Base-by-base conservation (phyloP, 495 filamentous ascomycete species). In the Rostrohypoxylon terebratum region DNA sequence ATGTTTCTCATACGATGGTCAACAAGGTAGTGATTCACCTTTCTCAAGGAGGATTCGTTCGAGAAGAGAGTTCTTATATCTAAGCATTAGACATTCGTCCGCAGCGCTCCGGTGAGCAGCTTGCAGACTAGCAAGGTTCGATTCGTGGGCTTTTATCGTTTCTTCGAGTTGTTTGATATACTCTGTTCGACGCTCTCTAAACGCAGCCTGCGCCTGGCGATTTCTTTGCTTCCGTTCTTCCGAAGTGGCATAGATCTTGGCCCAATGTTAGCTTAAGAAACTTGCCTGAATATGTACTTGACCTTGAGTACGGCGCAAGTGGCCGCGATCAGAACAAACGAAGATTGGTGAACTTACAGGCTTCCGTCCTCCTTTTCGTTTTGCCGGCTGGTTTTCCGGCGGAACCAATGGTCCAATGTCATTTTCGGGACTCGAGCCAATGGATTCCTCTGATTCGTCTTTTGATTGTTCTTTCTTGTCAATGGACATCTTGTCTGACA, bases 111-210 rank as follows among this genome's bases (percentile, higher is more conserved):
- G 92, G 78, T 98, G 96, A 57, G 93, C 96, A 74, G 96, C 92
- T 80, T 98, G 96, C 63, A 98, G 86, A 72, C 89, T 95, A 71
- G 95, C 91, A 42, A 99, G 84, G 69, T 91, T 92, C 69, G 97
- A 93, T 81, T 99, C 96, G 84, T 98, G 96, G 70, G 94, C 94
- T 78, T 97, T 96, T 81, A 99, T 98, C 62, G 94, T 97, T 59
- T 93, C 93, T 81, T 99, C 96, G 10, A 99, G 88, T 80, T 99
- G 96, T 83, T 98, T 98, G 84, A 99, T 99, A 79, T 99, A 99
- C 83, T 99, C 96, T 28, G 96, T 98, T 69, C 96, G 90, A 68
- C 96, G 90, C 80, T 99, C 96, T 51, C 96, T 90, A 77, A 99
- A 99, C 31, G 96, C 96, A 50, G 96, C 96, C 80, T 99, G 96